Evolutionary conservation across 208 protist genomes (phyloP).

Genomic region (Strigomonas oncopelti): DNA sequence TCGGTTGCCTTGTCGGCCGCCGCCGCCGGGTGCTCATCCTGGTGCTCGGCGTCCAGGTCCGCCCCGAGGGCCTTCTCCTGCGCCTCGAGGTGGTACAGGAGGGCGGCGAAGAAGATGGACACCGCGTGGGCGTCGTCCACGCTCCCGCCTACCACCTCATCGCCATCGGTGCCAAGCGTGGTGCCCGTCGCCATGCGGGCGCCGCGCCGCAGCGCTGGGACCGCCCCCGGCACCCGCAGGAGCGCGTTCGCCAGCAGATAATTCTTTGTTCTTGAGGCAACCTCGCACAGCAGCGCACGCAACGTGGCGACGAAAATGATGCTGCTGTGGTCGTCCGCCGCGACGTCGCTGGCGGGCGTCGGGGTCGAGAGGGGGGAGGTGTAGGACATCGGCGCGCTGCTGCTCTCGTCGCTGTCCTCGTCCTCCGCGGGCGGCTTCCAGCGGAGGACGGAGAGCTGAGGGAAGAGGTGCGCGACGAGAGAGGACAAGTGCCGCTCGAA

Average conservation of each 20-base stretch:
- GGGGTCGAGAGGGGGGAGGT: not conserved
- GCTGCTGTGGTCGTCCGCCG: not conserved
- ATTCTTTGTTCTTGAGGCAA: slow-evolving; percentile 24
- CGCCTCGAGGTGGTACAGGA: slow-evolving; percentile 16
- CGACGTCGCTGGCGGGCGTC: not conserved
- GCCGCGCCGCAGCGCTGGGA: slow-evolving; percentile 6
- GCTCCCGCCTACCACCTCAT: not conserved
- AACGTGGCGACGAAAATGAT: slow-evolving; percentile 9
- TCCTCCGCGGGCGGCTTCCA: not conserved
- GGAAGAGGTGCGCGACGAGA: slow-evolving; percentile 1
- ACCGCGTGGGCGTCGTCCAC: slow-evolving; percentile 19
- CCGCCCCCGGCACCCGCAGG: slow-evolving; percentile 14
- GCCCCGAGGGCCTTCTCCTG: slow-evolving; percentile 8
- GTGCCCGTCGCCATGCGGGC: too few species aligned
- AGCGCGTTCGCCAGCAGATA: slow-evolving; percentile 36
- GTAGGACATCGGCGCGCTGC: not conserved
- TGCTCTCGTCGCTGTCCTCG: not conserved
- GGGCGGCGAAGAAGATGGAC: slow-evolving; percentile 23
- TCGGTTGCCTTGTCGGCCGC: not conserved
- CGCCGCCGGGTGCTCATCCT: not conserved
- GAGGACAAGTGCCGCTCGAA: slow-evolving; percentile 1
- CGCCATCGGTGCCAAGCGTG: not conserved
- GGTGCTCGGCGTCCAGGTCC: not conserved
- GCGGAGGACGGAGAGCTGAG: not conserved
- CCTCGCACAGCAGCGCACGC: slow-evolving; percentile 8